Evolutionary conservation across 2,329 filamentous ascomycete species (phyloP).

Genomic region (Xylogone sp.): DNA sequence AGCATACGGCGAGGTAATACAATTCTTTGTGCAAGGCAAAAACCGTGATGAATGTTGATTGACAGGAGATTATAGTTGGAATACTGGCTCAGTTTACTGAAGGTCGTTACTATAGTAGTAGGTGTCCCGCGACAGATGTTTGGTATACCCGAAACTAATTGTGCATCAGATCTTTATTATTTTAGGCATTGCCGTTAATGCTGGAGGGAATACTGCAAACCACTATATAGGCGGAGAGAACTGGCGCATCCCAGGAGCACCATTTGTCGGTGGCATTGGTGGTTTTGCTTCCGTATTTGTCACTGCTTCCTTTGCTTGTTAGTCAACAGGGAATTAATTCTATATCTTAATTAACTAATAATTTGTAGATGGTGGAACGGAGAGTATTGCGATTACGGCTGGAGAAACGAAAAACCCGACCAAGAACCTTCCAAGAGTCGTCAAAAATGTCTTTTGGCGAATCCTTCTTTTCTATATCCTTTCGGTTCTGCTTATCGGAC

Average conservation of each 20-base stretch:
- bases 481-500: slow-evolving; percentile 50
- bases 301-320: slow-evolving; percentile 57
- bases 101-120: slow-evolving; percentile 48
- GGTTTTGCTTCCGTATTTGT: slow-evolving; percentile 64
- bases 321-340: slow-evolving; percentile 23
- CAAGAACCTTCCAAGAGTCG: slow-evolving; percentile 56
- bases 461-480: slow-evolving; percentile 42
- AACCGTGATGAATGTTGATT: too few species aligned
- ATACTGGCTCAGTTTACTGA: slow-evolving; percentile 53
- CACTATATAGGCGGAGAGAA: slow-evolving; percentile 55
- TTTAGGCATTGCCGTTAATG: slow-evolving; percentile 56
- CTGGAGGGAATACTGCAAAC: slow-evolving; percentile 49
- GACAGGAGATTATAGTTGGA: slow-evolving; percentile 34
- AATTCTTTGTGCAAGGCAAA: too few species aligned
- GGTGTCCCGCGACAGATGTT: slow-evolving; percentile 6
- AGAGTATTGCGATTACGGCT: slow-evolving; percentile 62
- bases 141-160: not conserved
- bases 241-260: slow-evolving; percentile 56
- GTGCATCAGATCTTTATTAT: slow-evolving; percentile 53
- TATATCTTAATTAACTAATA: slow-evolving; percentile 9
- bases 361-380: slow-evolving; percentile 49
- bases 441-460: slow-evolving; percentile 65
- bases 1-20: slow-evolving; percentile 47
- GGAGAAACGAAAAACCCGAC: slow-evolving; percentile 62
- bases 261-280: slow-evolving; percentile 62